A percentile compares a stretch with the other conserved stretches of the same genome.
Conservation (phyloP, 345 rosid species). For the Gynandropsis gynandra region DNA sequence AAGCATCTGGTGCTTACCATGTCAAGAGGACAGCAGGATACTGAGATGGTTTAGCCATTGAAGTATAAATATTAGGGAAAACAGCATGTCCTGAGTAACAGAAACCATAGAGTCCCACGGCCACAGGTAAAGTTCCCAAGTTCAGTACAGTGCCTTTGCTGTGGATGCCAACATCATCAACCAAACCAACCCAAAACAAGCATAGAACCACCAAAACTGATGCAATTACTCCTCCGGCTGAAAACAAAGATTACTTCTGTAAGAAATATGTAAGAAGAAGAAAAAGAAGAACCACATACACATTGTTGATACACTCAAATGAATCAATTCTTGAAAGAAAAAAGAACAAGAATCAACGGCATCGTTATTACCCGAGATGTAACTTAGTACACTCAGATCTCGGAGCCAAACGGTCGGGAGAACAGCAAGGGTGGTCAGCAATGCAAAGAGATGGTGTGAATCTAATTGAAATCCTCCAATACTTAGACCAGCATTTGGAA, state of each 20-base stretch:
- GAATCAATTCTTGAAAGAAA: no score
- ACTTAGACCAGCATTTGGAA: constrained; percentile 68
- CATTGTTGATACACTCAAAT: no score
- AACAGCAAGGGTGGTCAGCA: constrained; percentile 60
- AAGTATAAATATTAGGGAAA: constrained; percentile 88
- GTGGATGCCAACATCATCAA: constrained; percentile 62
- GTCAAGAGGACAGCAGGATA: constrained; percentile 62
- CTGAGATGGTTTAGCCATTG: constrained; percentile 75
- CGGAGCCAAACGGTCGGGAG: constrained; percentile 94
- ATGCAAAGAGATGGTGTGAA: constrained; percentile 63
- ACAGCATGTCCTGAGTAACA: constrained; percentile 99
- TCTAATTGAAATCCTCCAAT: constrained; percentile 49
- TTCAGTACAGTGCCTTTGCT: constrained; percentile 61
- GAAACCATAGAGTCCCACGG: constrained; percentile 88
- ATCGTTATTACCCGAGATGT: constrained; percentile 93
- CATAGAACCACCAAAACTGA: constrained; percentile 71
- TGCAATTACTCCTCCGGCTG: constrained; percentile 96
- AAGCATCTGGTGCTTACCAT: constrained; percentile 40
- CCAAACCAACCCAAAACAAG: constrained; percentile 84
- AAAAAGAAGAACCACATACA: no score
- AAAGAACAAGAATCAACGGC: no score
- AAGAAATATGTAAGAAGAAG: not conserved
- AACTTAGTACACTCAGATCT: constrained; percentile 78
- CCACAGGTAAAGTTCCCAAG: constrained; percentile 72
- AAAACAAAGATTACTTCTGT: constrained; percentile 11